Percentiles rank a stretch among this genome's conserved stretches.
Conservation (phyloP, 768 basidiomycete species). For the Hydnum rufescens region DNA sequence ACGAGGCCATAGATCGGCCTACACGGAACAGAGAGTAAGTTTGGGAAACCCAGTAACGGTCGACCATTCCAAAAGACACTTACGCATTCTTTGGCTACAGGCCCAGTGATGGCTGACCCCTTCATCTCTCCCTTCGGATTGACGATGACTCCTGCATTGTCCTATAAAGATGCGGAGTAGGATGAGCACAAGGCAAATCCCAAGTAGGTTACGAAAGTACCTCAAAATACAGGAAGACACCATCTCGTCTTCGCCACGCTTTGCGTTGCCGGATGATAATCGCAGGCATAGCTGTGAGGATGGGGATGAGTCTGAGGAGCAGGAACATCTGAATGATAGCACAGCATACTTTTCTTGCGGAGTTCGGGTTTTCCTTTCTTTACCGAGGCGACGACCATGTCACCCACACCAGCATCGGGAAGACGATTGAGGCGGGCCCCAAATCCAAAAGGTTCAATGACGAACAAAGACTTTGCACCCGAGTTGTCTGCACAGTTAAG, state of each 20-base stretch:
- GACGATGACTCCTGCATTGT: constrained; percentile 93
- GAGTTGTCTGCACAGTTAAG: constrained; percentile 98
- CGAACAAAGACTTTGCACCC: constrained; percentile 85
- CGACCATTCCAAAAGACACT: constrained; percentile 20
- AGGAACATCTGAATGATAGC: too few species aligned
- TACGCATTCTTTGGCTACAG: constrained; percentile 99
- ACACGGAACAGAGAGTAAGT: constrained; percentile 5
- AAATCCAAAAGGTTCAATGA: constrained; percentile 91
- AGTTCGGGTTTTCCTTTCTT: constrained; percentile 99
- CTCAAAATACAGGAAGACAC: constrained; percentile 98
- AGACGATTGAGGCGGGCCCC: constrained; percentile 95
- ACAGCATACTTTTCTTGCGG: constrained; percentile 84
- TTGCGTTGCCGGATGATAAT: constrained; percentile 96
- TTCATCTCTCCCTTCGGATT: constrained; percentile 99
- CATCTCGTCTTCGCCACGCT: constrained; percentile 93
- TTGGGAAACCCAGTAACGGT: background rate
- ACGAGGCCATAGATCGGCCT: constrained; percentile 98
- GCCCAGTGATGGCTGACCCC: constrained; percentile 89
- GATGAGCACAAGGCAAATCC: background rate
- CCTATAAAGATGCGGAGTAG: constrained; percentile 22
- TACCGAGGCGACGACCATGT: constrained; percentile 91
- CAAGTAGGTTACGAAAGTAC: constrained; percentile 20
- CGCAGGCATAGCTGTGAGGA: constrained; percentile 81
- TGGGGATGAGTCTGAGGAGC: too few species aligned
- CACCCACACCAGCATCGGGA: constrained; percentile 86